Conservation (phyloP, 169 alveolate species). For the Theileria luwenshuni region DNA sequence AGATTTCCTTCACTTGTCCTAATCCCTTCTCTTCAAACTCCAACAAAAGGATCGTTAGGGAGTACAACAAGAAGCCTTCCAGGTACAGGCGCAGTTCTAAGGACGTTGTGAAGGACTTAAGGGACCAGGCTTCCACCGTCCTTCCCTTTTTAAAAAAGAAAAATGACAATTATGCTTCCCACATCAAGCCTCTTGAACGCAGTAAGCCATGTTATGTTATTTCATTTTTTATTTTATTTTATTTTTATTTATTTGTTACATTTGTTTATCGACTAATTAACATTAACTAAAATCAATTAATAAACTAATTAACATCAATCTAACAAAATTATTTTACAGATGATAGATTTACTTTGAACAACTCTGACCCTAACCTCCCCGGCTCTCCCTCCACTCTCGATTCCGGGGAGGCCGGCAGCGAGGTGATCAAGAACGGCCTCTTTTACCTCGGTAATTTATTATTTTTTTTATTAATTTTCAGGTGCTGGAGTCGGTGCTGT, state of each 20-base stretch:
- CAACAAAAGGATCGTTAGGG: constrained; percentile 2
- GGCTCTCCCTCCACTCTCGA: no score
- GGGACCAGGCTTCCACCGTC: not conserved
- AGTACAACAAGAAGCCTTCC: constrained; percentile 16
- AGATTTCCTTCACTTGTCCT: constrained; percentile 2
- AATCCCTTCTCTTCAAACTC: not conserved
- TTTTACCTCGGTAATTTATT: constrained; percentile 8
- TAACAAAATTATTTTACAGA: no score
- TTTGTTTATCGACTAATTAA: no score
- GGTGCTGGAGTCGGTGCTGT: constrained; percentile 24
- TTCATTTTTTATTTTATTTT: no score
- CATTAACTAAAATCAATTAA: no score
- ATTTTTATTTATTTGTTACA: no score
- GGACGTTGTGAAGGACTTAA: constrained; percentile 6
- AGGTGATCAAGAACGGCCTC: constrained; percentile 1
- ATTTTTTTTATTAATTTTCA: not conserved
- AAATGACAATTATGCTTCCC: not conserved
- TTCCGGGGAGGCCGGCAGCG: no score
- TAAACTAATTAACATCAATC: no score
- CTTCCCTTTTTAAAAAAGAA: not conserved
- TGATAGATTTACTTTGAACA: no score
- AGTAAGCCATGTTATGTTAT: not conserved
- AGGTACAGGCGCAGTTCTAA: not conserved
- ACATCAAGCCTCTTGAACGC: not conserved
- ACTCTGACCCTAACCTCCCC: no score